These are phyloP conservation scores for Pelargonium fulgidum DNA, from an alignment of 441 rosid genomes.

Conservation along the genomic window DNA sequence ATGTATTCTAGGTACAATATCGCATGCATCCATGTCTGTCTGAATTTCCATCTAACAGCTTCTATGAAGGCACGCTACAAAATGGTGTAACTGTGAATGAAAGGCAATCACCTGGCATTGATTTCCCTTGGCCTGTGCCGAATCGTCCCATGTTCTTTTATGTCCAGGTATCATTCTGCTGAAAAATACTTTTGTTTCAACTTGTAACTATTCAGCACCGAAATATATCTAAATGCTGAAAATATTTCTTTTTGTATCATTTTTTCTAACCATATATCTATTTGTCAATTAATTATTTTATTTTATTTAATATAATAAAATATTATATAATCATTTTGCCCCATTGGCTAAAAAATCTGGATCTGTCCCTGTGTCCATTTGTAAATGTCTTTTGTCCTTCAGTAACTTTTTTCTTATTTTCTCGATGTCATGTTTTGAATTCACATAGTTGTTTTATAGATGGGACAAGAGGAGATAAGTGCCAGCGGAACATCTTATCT, in stretches of 20 bases:
- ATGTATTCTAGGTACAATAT: conserved; percentile 72
- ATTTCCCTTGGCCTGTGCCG: conserved; percentile 99
- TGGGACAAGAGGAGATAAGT: conserved; percentile 99
- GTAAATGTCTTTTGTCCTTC: not conserved
- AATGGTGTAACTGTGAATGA: conserved; percentile 97
- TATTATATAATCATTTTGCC: no score
- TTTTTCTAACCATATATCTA: no score
- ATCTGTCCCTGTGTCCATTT: not conserved
- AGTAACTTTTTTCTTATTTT: conserved; percentile 13
- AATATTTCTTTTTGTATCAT: no score
- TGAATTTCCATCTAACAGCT: conserved; percentile 94
- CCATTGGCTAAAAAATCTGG: no score
- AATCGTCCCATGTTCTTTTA: conserved; percentile 98
- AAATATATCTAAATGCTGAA: not conserved
- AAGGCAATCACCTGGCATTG: conserved; percentile 88
- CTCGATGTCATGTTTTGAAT: conserved; percentile 16
- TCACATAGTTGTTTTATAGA: conserved; percentile 42
- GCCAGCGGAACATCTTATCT: conserved; percentile 98
- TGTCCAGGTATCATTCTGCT: conserved; percentile 65
- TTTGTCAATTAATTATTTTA: no score
- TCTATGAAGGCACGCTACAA: conserved; percentile 96
- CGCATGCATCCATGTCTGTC: conserved; percentile 99
- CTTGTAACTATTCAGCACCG: not conserved
- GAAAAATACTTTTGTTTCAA: not conserved
- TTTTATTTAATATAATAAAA: no score